phyloP scores from a whole-genome alignment of 1,139 yeast genomes.

The Yamadazyma triangularis region DNA sequence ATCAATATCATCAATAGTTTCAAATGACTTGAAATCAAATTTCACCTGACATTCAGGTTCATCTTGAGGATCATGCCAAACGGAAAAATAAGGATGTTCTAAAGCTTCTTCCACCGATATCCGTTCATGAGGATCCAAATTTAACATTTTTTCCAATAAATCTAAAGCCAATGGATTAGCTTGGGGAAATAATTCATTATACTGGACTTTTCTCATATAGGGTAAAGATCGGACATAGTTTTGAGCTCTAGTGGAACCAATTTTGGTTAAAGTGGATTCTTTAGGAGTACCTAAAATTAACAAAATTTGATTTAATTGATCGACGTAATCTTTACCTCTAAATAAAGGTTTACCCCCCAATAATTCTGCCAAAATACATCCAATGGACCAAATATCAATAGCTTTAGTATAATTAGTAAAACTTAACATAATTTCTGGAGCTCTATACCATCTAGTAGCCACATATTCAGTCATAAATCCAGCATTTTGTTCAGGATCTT shows the following conservation, averaged over 20 bases:
- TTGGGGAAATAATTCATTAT: slow-evolving; percentile 64
- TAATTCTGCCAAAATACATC: slow-evolving; percentile 91
- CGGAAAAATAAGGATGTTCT: slow-evolving; percentile 79
- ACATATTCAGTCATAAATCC: slow-evolving; percentile 95
- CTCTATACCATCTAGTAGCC: slow-evolving; percentile 97
- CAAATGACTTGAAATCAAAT: slow-evolving; percentile 83
- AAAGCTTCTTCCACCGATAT: slow-evolving; percentile 88
- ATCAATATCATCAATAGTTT: slow-evolving; percentile 76
- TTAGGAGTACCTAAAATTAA: slow-evolving; percentile 87
- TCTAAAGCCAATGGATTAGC: slow-evolving; percentile 89
- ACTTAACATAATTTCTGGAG: slow-evolving; percentile 94
- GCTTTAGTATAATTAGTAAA: slow-evolving; percentile 94
- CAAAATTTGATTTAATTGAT: slow-evolving; percentile 85
- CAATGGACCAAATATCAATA: slow-evolving; percentile 95
- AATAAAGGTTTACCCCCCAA: slow-evolving; percentile 90
- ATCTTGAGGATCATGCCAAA: slow-evolving; percentile 97
- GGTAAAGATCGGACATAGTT: slow-evolving; percentile 88
- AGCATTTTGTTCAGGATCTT: slow-evolving; percentile 78
- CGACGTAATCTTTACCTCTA: slow-evolving; percentile 93
- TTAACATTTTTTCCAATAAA: slow-evolving; percentile 73
- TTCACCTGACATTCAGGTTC: slow-evolving; percentile 83
- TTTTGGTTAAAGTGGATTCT: slow-evolving; percentile 74
- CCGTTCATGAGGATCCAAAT: slow-evolving; percentile 82
- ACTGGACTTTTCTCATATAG: slow-evolving; percentile 77
- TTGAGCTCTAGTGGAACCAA: slow-evolving; percentile 88